Base-by-base conservation (phyloP, 805 yeast species). In the Lachancea waltii region DNA sequence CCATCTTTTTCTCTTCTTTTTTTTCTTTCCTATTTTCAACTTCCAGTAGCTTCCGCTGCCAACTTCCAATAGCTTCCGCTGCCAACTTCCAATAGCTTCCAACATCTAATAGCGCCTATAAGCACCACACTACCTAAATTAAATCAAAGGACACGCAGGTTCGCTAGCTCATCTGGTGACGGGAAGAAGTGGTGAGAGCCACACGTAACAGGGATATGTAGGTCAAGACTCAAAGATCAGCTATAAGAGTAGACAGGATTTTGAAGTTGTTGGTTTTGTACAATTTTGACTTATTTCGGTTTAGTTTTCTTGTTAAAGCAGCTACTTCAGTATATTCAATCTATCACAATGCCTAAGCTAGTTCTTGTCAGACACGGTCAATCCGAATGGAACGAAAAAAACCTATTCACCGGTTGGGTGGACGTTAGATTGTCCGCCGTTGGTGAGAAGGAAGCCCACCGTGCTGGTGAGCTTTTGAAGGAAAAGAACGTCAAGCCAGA, bases 341-440 rank as follows among this genome's bases (percentile, higher is more conserved):
- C n/a, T n/a, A 18, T 26, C 27, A 38, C 16, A 60, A 67, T 67
- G 72, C 70, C 71, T 59, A 86, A 84, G 69, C 75, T 89, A 68
- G 79, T 89, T 63, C 75, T 89, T 64, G 87, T 90, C 54, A 89
- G 97, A 77, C 97, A 89, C 89, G 97, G 97, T 60, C 95, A 90
- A 76, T 85, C 95, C 72, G 97, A 85, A 68, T 89, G 97, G 97
- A 89, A 89, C 70, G 95, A 86, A 69, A 85, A 86, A 75, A 90
- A 89, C 78, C 75, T 89, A 54, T 89, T 89, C 82, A 89, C 97
- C 67, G 97, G 97, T 62, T 89, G 97, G 97, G 97, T 90, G 48
- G 97, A 89, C 68, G 95, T 86, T 54, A 72, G 76, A 60, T 77
- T 89, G 64, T 79, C 90, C 39, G 87, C 73, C 46, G 68, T 75